Conservation (phyloP, 257 asterid genomes). For the Forsythia suspensa region DNA sequence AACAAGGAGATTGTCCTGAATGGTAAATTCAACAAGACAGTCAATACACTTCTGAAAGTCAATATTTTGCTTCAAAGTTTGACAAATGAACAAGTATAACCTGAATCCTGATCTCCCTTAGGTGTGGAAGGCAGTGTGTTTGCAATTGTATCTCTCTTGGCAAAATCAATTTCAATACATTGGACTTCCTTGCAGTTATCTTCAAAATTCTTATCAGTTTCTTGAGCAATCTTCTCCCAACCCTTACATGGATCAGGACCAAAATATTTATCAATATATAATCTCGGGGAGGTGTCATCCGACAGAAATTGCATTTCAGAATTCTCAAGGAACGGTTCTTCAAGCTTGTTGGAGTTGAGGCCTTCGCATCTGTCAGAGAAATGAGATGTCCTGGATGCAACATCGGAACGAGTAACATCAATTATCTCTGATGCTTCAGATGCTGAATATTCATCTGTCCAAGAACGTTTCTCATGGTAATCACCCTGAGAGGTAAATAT, state of each 20-base stretch:
- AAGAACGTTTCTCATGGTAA: constrained; percentile 42
- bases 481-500: constrained; percentile 41
- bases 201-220: constrained; percentile 33
- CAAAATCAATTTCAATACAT: constrained; percentile 37
- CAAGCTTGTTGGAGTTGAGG: constrained; percentile 32
- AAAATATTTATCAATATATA: constrained; percentile 78
- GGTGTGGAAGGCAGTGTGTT: constrained; percentile 26
- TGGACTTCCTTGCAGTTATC: constrained; percentile 68
- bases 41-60: constrained; percentile 9
- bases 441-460: constrained; percentile 59
- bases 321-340: constrained; percentile 47
- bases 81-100: constrained; percentile 15
- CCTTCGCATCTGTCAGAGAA: constrained; percentile 42
- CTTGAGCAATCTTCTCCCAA: constrained; percentile 77
- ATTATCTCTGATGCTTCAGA: constrained; percentile 70
- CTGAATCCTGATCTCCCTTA: constrained; percentile 31
- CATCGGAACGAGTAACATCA: constrained; percentile 53
- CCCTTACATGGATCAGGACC: constrained; percentile 91
- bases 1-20: constrained; percentile 31
- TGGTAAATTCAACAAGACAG: neutral
- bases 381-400: constrained; percentile 42
- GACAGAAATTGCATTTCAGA: constrained; percentile 74
- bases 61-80: constrained; percentile 2
- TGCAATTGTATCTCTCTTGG: neutral
- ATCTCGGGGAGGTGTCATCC: constrained; percentile 67